A percentile compares a stretch with the other conserved stretches of the same genome.
phyloP scores from a whole-genome alignment of 1,284 basidiomycete genomes.

The Coniophora puteana region DNA sequence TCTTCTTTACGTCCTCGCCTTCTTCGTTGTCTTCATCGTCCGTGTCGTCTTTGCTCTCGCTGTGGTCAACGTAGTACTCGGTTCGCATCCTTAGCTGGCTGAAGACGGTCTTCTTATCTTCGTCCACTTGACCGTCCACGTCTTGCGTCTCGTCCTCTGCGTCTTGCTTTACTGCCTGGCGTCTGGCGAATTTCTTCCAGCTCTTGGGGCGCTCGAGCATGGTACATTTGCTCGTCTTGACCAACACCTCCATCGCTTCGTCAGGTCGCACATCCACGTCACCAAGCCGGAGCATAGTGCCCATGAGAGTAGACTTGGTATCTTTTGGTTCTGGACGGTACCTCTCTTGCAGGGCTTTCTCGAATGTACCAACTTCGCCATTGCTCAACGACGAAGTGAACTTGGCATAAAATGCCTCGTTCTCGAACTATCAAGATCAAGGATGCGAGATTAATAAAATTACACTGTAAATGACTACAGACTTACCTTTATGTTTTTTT shows the following conservation, averaged over 20 bases:
- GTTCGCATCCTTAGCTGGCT: slow-evolving; percentile 55
- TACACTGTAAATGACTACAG: background rate
- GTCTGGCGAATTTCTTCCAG: slow-evolving; percentile 75
- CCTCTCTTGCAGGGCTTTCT: slow-evolving; percentile 65
- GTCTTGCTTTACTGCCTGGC: too few relatives aligned
- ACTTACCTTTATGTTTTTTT: slow-evolving; percentile 65
- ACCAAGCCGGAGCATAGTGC: slow-evolving; percentile 71
- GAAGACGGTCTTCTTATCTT: slow-evolving; percentile 37
- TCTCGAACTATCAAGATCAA: slow-evolving; percentile 47
- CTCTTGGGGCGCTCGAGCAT: slow-evolving; percentile 67
- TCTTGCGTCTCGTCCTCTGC: slow-evolving; percentile 27
- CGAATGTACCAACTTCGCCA: slow-evolving; percentile 68
- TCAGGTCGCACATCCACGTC: slow-evolving; percentile 60
- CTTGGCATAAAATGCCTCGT: slow-evolving; percentile 74
- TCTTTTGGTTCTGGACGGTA: slow-evolving; percentile 66
- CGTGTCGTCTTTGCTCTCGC: slow-evolving; percentile 25
- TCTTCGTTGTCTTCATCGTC: slow-evolving; percentile 30
- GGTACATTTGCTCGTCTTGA: slow-evolving; percentile 85
- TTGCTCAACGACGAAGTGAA: slow-evolving; percentile 41
- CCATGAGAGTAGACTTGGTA: slow-evolving; percentile 62
- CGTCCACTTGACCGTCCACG: slow-evolving; percentile 27
- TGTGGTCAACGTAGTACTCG: slow-evolving; percentile 52
- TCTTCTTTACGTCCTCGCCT: slow-evolving; percentile 28
- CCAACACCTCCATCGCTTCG: slow-evolving; percentile 71
- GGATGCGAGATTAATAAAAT: slow-evolving; percentile 3